phyloP scores from a whole-genome alignment of 1,139 yeast genomes.

The Nematodospora anomalae region DNA sequence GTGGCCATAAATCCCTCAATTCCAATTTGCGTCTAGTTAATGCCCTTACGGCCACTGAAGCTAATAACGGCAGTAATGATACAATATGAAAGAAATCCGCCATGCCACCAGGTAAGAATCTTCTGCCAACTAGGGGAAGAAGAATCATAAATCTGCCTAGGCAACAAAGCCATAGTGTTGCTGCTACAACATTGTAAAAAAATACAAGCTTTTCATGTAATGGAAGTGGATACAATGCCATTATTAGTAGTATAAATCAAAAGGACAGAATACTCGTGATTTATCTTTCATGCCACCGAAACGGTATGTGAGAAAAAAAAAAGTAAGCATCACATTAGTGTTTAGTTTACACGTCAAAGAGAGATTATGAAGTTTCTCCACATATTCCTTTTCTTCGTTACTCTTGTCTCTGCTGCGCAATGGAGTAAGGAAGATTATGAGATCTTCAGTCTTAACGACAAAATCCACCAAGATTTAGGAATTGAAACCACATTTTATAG shows the following conservation, averaged over 20 bases:
- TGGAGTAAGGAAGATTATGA: constrained; percentile 70
- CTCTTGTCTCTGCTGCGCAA: constrained; percentile 23
- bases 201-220: constrained; percentile 32
- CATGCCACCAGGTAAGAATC: constrained; percentile 67
- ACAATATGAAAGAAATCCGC: constrained; percentile 61
- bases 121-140: constrained; percentile 60
- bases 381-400: constrained; percentile 16
- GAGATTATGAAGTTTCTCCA: constrained; percentile 7
- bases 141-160: constrained; percentile 50
- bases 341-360: neutral
- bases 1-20: constrained; percentile 26
- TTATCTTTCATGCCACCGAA: neutral
- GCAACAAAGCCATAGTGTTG: constrained; percentile 54
- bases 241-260: neutral
- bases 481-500: constrained; percentile 63
- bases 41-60: constrained; percentile 24
- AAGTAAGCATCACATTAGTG: constrained; percentile 3
- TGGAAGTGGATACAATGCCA: constrained; percentile 32
- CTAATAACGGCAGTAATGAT: constrained; percentile 34
- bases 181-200: constrained; percentile 36
- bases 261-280: neutral
- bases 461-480: constrained; percentile 65
- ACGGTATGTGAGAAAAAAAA: constrained; percentile 7
- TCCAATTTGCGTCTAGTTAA: constrained; percentile 15
- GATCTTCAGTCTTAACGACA: constrained; percentile 73